A percentile compares a stretch with the other conserved stretches of the same genome.
Conservation (phyloP, 192 early-diverging fungal genomes). For the Backusella parvicylindrica region DNA sequence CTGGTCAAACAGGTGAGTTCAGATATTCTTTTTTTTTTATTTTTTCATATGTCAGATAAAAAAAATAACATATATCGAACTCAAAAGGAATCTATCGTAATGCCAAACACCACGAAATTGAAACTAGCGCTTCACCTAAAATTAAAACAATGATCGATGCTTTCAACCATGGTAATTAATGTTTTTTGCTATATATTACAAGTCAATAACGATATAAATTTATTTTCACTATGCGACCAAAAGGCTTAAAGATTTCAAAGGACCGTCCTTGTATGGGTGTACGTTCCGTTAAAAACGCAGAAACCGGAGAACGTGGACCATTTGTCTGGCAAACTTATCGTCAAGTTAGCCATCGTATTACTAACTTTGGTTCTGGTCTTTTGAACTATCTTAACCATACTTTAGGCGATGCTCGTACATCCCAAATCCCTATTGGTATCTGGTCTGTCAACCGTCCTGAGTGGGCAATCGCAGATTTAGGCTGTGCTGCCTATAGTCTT, state of each 20-base stretch:
- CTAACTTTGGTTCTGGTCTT: slow-evolving; percentile 68
- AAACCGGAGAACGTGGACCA: slow-evolving; percentile 57
- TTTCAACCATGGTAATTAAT: slow-evolving; percentile 41
- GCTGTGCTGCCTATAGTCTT: slow-evolving; percentile 58
- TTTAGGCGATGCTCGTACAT: slow-evolving; percentile 20
- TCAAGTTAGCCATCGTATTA: slow-evolving; percentile 55
- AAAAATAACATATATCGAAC: neutral
- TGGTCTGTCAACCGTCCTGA: slow-evolving; percentile 76
- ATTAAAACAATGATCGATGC: slow-evolving; percentile 47
- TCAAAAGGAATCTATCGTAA: slow-evolving; percentile 46
- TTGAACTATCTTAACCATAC: slow-evolving; percentile 53
- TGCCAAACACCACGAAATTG: slow-evolving; percentile 26
- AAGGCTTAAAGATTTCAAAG: slow-evolving; percentile 51
- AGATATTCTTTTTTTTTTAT: neutral
- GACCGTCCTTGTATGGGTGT: slow-evolving; percentile 63
- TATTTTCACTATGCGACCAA: neutral
- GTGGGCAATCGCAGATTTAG: slow-evolving; percentile 73
- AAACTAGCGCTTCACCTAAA: slow-evolving; percentile 39
- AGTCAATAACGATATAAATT: neutral
- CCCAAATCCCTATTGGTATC: slow-evolving; percentile 51
- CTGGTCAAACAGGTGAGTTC: slow-evolving; percentile 49
- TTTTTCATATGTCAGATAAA: neutral
- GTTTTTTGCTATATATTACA: neutral
- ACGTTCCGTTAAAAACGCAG: slow-evolving; percentile 52
- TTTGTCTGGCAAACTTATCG: slow-evolving; percentile 73